A percentile compares a stretch with the other conserved stretches of the same genome.
Evolutionary conservation across 257 asterid genomes (phyloP).

Genomic region (Solanum tarapatanum): DNA sequence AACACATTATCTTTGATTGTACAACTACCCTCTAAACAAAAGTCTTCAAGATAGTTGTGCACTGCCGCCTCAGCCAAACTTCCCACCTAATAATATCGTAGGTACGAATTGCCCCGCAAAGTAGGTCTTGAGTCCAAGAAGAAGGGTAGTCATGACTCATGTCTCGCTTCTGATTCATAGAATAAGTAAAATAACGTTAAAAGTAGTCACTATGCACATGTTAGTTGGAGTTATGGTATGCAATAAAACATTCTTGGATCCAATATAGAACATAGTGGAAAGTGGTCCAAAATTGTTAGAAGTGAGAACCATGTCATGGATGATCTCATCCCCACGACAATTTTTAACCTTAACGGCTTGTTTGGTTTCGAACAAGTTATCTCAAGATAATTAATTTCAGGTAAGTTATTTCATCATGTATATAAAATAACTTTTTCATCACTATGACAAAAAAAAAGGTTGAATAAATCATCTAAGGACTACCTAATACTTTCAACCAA

Average conservation of each 20-base stretch:
- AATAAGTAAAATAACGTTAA: not conserved
- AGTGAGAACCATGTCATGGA: conserved; percentile 1
- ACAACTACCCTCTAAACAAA: no score
- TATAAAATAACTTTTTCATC: not conserved
- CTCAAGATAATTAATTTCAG: not conserved
- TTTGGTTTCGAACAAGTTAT: not conserved
- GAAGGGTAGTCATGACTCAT: not conserved
- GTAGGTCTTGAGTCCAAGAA: not conserved
- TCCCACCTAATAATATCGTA: not conserved
- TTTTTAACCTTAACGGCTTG: not conserved
- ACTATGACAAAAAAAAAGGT: no score
- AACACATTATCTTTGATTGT: not conserved
- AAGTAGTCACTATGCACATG: not conserved
- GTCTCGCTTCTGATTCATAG: not conserved
- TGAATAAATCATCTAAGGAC: not conserved
- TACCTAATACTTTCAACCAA: not conserved
- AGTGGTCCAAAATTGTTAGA: not conserved
- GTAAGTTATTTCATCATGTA: no score
- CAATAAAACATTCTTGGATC: not conserved
- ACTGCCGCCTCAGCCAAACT: not conserved
- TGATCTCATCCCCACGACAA: not conserved
- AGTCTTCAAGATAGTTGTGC: not conserved
- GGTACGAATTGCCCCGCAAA: not conserved
- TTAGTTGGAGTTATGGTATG: not conserved
- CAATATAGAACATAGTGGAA: not conserved